Evolutionary conservation across 2,329 filamentous ascomycete species (phyloP).

Genomic region (Lojkania enalia): DNA sequence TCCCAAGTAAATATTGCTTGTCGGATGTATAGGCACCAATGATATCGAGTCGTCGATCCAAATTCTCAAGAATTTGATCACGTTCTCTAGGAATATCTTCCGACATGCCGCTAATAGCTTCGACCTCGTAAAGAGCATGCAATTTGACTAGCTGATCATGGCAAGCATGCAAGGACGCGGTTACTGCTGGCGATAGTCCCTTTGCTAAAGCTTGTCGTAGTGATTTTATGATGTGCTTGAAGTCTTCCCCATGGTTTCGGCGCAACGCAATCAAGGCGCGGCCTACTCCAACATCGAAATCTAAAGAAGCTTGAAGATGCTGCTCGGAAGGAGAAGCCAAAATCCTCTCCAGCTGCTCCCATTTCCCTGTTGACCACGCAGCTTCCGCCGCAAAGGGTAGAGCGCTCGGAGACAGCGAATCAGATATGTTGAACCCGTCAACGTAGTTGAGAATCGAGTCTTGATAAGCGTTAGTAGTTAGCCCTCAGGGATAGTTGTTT

Average conservation of each 20-base stretch:
- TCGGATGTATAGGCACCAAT: conserved; percentile 87
- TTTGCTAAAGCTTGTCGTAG: conserved; percentile 72
- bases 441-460: conserved; percentile 86
- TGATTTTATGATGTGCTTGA: conserved; percentile 62
- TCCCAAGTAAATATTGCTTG: conserved; percentile 88
- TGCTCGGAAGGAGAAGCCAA: conserved; percentile 50
- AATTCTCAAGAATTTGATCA: conserved; percentile 51
- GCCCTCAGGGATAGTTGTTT: not conserved
- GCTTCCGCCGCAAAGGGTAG: conserved; percentile 88
- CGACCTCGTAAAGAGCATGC: conserved; percentile 85
- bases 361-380: conserved; percentile 85
- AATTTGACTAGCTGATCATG: conserved; percentile 85
- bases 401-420: conserved; percentile 51
- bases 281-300: conserved; percentile 85
- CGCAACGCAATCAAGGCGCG: conserved; percentile 65
- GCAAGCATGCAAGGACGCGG: conserved; percentile 78
- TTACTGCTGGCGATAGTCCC: conserved; percentile 74
- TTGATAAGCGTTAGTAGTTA: conserved; percentile 43
- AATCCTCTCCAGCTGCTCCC: conserved; percentile 73
- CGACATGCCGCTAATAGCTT: conserved; percentile 65
- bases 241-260: conserved; percentile 54
- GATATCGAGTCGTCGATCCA: conserved; percentile 81
- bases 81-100: conserved; percentile 42
- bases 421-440: conserved; percentile 66
- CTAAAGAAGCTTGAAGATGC: conserved; percentile 47